Conservation (phyloP, 768 basidiomycete species). For the Chalciporus sphaerocephalus region DNA sequence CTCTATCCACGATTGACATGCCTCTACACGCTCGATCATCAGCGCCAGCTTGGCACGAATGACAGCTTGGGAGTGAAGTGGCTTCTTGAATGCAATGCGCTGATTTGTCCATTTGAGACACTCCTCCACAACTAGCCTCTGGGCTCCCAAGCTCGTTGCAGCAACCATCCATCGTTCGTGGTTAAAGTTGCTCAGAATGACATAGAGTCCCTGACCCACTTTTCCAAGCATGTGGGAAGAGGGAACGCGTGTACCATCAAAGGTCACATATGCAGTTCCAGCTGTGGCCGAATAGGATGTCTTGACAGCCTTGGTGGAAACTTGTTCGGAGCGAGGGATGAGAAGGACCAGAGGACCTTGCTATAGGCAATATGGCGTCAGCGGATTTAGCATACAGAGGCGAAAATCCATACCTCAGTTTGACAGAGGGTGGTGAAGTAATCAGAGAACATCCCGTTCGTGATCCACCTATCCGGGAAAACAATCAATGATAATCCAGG, state of each 20-base stretch:
- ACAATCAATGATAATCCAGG: background rate
- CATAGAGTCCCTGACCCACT: constrained; percentile 77
- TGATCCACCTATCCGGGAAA: constrained; percentile 66
- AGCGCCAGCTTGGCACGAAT: constrained; percentile 81
- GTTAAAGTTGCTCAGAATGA: constrained; percentile 83
- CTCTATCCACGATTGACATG: constrained; percentile 86
- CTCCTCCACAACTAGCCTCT: constrained; percentile 83
- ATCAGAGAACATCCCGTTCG: constrained; percentile 81
- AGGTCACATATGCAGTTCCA: constrained; percentile 83
- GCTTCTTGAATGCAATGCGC: constrained; percentile 87
- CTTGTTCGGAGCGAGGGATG: constrained; percentile 63
- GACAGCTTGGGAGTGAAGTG: constrained; percentile 75
- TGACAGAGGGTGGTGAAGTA: constrained; percentile 78
- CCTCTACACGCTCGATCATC: constrained; percentile 90
- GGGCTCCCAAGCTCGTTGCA: constrained; percentile 64
- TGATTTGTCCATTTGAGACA: constrained; percentile 92
- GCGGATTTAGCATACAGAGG: background rate
- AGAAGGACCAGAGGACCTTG: constrained; percentile 73
- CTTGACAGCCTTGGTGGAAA: constrained; percentile 86
- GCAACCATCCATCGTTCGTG: constrained; percentile 90
- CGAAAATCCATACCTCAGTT: constrained; percentile 48
- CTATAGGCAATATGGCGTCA: constrained; percentile 30
- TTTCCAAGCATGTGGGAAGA: constrained; percentile 83
- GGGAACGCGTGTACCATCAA: constrained; percentile 80
- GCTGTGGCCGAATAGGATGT: constrained; percentile 90